Base-by-base conservation (phyloP, 169 alveolate genomes). In the Eimeria sp. region DNA sequence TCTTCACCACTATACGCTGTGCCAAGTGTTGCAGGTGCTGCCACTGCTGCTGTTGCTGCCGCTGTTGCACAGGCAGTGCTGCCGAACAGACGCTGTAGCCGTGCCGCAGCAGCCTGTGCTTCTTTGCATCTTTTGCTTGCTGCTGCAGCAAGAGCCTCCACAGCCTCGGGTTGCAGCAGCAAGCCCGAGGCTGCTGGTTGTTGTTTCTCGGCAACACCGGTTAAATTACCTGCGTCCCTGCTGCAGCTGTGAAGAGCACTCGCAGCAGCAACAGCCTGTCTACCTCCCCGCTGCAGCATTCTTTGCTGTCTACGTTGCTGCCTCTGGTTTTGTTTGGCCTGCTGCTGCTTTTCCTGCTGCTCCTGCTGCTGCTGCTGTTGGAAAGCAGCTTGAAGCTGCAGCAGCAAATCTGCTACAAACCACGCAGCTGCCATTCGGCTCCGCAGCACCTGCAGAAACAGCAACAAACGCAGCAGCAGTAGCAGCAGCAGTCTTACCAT, bases 331-430 rank as follows among this genome's bases (percentile, higher is more conserved):
- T 61, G 70, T 40, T 76, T 54, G 61, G 61, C 54, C 63, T 57
- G 30, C 76, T 86, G 76, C 40, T 86, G 82, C 80, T 82, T 40
- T 34, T 82, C 73, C 90, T 86, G 93, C 63, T 57, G 93, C 80
- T 47, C 82, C 82, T 86, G 90, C 73, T 25, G 45, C n/a, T 61
- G 72, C 27, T 11, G 80, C 61, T 57, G 65, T 57, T 58, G 93
- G 61, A 54, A 54, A 14, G 61, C 61, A 54, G 61, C 61, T 20
- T 78, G 89, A 9, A 78, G 89, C 70, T 78, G 67, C 34, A 78
- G 67, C 70, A 78, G 89, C 89, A 78, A 20, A 78, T 78, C 89
- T 3, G 89, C 89, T 13, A 78, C 34, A 54, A 54, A 78, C 89
- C 89, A 78, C 1, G 89, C 89, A 10, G 89, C 89, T 27, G 89